These are phyloP conservation scores for Berkeleyomyces basicola DNA, from an alignment of 2,329 filamentous ascomycete species.

Conservation along the genomic window DNA sequence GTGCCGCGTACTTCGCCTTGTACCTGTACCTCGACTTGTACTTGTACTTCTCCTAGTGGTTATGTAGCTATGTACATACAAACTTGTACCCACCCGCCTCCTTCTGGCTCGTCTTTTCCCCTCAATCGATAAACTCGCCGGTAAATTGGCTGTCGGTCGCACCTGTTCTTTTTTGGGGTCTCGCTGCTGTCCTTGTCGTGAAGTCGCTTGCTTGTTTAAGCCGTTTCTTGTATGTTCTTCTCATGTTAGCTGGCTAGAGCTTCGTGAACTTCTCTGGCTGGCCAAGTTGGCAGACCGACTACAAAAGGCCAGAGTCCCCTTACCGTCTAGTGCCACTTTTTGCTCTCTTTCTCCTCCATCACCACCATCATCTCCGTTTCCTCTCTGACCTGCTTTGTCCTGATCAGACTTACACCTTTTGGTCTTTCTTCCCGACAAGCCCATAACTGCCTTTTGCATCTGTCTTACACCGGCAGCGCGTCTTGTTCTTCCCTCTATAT, in stretches of 20 bases:
- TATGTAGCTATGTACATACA: too few relatives aligned
- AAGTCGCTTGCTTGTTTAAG: background rate
- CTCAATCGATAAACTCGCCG: background rate
- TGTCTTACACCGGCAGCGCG: background rate
- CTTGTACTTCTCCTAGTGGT: too few relatives aligned
- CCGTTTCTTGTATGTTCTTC: background rate
- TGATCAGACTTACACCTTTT: background rate
- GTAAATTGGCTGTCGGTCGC: background rate
- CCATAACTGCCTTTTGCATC: background rate
- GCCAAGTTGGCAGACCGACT: background rate
- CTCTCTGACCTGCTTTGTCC: background rate
- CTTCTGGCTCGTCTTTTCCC: background rate
- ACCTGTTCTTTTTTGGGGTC: background rate
- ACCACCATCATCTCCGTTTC: background rate
- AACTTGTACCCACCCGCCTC: background rate
- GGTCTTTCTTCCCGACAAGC: background rate
- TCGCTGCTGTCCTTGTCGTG: background rate
- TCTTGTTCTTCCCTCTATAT: constrained; percentile 1
- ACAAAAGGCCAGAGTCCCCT: constrained; percentile 7
- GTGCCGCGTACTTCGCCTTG: too few relatives aligned
- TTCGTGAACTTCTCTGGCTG: background rate
- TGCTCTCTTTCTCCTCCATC: background rate
- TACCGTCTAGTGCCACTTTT: background rate
- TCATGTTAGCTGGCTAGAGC: background rate
- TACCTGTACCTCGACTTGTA: too few relatives aligned